Base-by-base conservation (phyloP, 768 basidiomycete genomes). In the Mycena rebaudengoi region DNA sequence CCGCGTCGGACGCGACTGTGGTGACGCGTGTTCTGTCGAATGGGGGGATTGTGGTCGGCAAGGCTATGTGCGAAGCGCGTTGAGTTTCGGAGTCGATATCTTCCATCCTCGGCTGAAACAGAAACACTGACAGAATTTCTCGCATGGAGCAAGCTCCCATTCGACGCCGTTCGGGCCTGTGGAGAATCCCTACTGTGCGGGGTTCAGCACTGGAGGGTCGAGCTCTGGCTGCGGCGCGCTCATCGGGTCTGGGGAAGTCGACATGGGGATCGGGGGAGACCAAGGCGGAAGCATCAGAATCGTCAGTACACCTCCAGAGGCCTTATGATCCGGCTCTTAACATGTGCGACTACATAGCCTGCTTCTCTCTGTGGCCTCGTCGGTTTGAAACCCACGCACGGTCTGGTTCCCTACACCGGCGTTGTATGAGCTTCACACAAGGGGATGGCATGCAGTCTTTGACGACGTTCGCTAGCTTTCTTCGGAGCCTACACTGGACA, bases 241-340 rank as follows among this genome's bases (percentile, higher is more conserved):
- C n/a, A 70, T 84, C 7, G 79, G 76, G 0, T 66, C 71, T 4
- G 78, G 78, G 12, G 74, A 72, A 26, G 79, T 76, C 14, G 81
- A 83, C 54, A 73, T 84, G 74, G 82, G 74, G n/a, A 76, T 84
- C 29, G 83, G 83, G 1, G 82, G 79, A 12, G 82, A 84, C 62
- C 83, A 84, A 62, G 82, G 83, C 21, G 82, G 82, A 3, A 64
- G 63, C 29, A 45, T 59, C 21, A 51, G 63, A 25, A 60, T 64
- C 21, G 57, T 64, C n/a, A 53, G 55, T 25, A 25, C 1, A 25
- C n/a, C 33, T 37, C 35, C 39, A 14, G 18, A 25, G 5, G 16
- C 14, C 8, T 28, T 20, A 30, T 7, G 37, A 44, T 5, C 11
- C 18, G 4, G 40, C 11, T 37, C 35, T 18, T 37, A 37, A 10